Evolutionary conservation across 2,329 filamentous ascomycete genomes (phyloP), one percentile per base, ranked within the genome.

Genomic region (Colletotrichum sp.): DNA sequence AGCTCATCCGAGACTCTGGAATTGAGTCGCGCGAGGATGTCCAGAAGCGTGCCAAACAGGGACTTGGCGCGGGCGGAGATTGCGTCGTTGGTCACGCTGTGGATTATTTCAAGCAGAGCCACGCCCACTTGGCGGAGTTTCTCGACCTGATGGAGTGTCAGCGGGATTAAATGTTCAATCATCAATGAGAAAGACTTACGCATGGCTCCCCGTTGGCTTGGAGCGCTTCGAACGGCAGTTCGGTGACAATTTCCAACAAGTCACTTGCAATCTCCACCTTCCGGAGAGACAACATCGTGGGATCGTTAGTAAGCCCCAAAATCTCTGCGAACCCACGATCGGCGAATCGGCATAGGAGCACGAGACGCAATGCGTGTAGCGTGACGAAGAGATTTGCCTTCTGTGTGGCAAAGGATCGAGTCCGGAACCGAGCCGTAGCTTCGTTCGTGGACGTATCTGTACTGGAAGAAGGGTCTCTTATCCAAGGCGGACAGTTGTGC

Each of bases 241-340:
- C 84, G 2, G 84, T 83, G 32, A 88, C 84, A 0, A 86, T 82
- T 0, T 83, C 80, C 16, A 87, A 52, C 83, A 87, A 86, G 59
- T 87, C 85, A 15, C 84, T 80, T 3, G 86, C 86, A 64, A 88
- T 87, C 63, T 88, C 86, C 0, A 86, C 87, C 75, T 86, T 86
- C 44, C 81, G 39, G 6, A 77, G 57, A 1, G 55, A 63, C 4
- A 77, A 32, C 75, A 75, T 77, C 24, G 39, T 60, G 15, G 55
- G 28, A 16, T 71, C 71, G 15, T 63, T 49, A 2, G 55, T 74
- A 7, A 77, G 9, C 1, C 75, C 75, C 1, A 77, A 16, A 6
- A 77, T 7, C 6, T 73, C 59, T 12, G 34, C 55, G 15, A 52
- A 63, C 3, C 71, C 71, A 4, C 64, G 71, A 13, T 49, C 28